Evolutionary conservation across 176 grass and related monocot genomes (phyloP).

Genomic region (Eremochloa ophiuroides): DNA sequence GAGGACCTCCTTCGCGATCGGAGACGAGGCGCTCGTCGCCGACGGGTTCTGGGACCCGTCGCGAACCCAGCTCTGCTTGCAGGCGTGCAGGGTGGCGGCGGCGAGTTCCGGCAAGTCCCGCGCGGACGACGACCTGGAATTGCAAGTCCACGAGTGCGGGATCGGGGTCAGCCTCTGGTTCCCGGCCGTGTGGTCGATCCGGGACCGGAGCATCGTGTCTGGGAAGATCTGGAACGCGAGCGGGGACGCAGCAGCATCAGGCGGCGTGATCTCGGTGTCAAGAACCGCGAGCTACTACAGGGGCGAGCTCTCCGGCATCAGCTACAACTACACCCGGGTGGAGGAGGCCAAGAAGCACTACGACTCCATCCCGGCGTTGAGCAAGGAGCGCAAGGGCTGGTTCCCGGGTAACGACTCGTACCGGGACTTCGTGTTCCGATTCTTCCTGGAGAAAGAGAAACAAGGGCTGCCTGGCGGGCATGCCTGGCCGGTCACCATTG

Average conservation of each 20-base stretch:
- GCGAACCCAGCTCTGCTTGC: background rate
- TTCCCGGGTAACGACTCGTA: background rate
- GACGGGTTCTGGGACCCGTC: background rate
- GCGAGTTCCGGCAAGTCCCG: background rate
- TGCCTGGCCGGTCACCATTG: background rate
- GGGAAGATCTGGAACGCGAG: constrained; percentile 7
- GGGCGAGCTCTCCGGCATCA: background rate
- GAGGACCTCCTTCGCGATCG: background rate
- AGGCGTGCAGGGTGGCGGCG: background rate
- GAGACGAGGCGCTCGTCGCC: constrained; percentile 15
- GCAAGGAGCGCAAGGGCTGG: background rate
- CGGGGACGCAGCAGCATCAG: background rate
- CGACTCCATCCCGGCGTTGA: background rate
- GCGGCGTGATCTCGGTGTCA: background rate
- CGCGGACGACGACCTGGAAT: too few species aligned
- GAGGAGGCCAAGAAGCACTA: constrained; percentile 8
- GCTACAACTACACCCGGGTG: background rate
- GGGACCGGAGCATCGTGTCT: background rate
- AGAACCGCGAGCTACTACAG: background rate
- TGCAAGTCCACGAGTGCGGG: background rate
- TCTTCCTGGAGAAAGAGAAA: background rate
- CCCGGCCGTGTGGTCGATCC: constrained; percentile 3
- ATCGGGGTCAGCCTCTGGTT: constrained; percentile 7
- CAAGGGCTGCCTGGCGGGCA: background rate
- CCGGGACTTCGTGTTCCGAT: background rate